phyloP scores from a whole-genome alignment of 1,139 yeast species.

The Saccharomyces uvarum region DNA sequence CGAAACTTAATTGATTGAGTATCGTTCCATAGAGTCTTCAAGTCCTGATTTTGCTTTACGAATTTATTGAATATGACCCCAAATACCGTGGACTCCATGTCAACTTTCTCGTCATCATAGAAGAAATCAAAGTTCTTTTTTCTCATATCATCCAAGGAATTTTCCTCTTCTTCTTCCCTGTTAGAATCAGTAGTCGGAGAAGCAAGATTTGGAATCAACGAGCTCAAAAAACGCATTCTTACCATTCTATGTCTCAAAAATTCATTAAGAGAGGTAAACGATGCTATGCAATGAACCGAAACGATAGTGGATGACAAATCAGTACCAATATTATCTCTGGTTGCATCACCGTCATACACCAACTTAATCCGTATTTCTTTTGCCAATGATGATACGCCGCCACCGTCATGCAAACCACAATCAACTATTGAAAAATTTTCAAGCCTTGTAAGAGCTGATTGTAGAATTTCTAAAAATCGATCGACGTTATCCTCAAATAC shows the following conservation, averaged over 20 bases:
- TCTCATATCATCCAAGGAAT: slow-evolving; percentile 10
- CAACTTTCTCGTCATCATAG: slow-evolving; percentile 53
- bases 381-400: slow-evolving; percentile 55
- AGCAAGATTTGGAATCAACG: slow-evolving; percentile 17
- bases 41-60: slow-evolving; percentile 38
- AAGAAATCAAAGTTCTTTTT: slow-evolving; percentile 53
- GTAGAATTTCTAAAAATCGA: slow-evolving; percentile 48
- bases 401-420: slow-evolving; percentile 38
- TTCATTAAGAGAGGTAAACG: slow-evolving; percentile 63
- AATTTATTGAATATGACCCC: slow-evolving; percentile 64
- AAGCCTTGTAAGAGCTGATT: slow-evolving; percentile 65
- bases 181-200: neutral
- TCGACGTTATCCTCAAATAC: slow-evolving; percentile 41
- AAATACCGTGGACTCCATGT: slow-evolving; percentile 66
- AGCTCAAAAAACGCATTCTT: slow-evolving; percentile 21
- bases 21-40: slow-evolving; percentile 48
- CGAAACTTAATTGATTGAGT: slow-evolving; percentile 50
- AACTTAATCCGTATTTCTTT: slow-evolving; percentile 62
- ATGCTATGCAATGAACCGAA: slow-evolving; percentile 85
- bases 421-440: slow-evolving; percentile 71
- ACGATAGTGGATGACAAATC: slow-evolving; percentile 42
- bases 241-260: slow-evolving; percentile 44
- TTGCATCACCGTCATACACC: slow-evolving; percentile 27
- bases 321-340: slow-evolving; percentile 31
- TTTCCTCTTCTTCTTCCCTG: slow-evolving; percentile 1